Base-by-base conservation (phyloP, 164 flowering plant species). In the Stephania yunnanensis region DNA sequence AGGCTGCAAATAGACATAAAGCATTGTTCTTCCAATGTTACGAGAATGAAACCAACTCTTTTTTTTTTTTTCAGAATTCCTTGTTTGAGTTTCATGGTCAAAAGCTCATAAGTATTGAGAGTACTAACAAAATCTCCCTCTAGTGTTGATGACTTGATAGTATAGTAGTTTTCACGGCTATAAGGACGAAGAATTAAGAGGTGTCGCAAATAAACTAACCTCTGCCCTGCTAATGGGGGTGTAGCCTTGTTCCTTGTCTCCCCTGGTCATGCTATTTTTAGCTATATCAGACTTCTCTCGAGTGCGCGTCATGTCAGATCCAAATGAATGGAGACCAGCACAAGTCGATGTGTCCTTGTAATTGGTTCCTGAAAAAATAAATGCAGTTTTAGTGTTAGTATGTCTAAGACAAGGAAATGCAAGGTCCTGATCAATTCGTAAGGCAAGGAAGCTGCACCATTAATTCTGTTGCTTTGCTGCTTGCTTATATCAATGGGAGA, bases 241-340 rank as follows among this genome's bases (percentile, higher is more conserved):
- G 80, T 82, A 85, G 22, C 82, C 90, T 13, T 55, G 84, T 64
- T 81, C 91, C 76, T 44, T 86, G 25, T 87, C 89, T 74, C 86
- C 87, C 77, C 80, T 84, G 3, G 76, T 48, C 8, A 93, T 85
- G 48, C 84, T 86, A 71, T 86, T 86, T 55, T 80, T 84, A 50
- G 73, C 58, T 9, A 68, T 48, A 65, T 85, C 87, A 63, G 93
- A 86, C 78, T 74, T 79, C 30, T 81, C 82, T 73, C 72, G 82
- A 53, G 86, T 90, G 61, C 96, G 90, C 4, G 98, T 95, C 72
- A 89, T 81, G 78, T 95, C 99, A 63, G 98, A 95, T 73, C 97
- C 98, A 73, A 95, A 83, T 12, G 97, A 95, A 81, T 88, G 97
- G 77, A 95, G 82, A 7, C 79, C 88, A 15, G 93, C 98, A 45